These are phyloP conservation scores for Fusarium decemcellulare DNA, from an alignment of 2,329 filamentous ascomycete genomes.

Conservation along the genomic window DNA sequence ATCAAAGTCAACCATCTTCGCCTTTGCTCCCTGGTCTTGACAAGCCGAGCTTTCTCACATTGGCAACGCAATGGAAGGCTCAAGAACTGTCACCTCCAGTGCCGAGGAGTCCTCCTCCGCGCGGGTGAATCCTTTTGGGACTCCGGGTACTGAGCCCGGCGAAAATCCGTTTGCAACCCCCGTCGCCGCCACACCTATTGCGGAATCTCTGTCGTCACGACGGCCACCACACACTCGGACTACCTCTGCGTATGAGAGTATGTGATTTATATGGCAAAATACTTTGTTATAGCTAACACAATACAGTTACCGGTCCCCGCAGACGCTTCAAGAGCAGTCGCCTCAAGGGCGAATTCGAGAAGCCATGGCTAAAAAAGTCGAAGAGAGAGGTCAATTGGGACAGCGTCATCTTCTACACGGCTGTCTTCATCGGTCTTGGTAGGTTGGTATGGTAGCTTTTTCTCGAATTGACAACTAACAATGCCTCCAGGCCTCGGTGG, in stretches of 20 bases:
- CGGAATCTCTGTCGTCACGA: slow-evolving; percentile 32
- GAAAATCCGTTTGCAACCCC: slow-evolving; percentile 43
- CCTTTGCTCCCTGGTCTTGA: slow-evolving; percentile 24
- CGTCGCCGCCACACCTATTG: slow-evolving; percentile 35
- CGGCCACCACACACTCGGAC: slow-evolving; percentile 22
- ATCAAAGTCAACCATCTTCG: slow-evolving; percentile 8
- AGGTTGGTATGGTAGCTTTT: background rate
- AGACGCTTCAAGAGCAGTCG: slow-evolving; percentile 47
- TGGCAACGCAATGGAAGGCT: slow-evolving; percentile 37
- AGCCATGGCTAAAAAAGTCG: slow-evolving; percentile 42
- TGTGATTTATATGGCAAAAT: background rate
- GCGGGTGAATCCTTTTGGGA: slow-evolving; percentile 28
- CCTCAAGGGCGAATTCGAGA: slow-evolving; percentile 44
- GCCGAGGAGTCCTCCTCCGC: slow-evolving; percentile 22
- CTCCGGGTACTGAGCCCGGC: slow-evolving; percentile 27
- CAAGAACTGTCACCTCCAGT: slow-evolving; percentile 27
- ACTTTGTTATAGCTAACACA: background rate
- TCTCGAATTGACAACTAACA: background rate
- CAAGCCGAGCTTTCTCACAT: slow-evolving; percentile 22
- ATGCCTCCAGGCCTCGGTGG: slow-evolving; percentile 29
- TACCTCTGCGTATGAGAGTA: slow-evolving; percentile 35
- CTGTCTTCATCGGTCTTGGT: slow-evolving; percentile 41
- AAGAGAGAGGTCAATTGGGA: slow-evolving; percentile 46
- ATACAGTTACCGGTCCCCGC: slow-evolving; percentile 44
- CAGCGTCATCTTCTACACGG: slow-evolving; percentile 47